Evolutionary conservation across 116 monocot species (phyloP), one percentile per base, ranked within the genome.

Genomic region (Zostera marina): DNA sequence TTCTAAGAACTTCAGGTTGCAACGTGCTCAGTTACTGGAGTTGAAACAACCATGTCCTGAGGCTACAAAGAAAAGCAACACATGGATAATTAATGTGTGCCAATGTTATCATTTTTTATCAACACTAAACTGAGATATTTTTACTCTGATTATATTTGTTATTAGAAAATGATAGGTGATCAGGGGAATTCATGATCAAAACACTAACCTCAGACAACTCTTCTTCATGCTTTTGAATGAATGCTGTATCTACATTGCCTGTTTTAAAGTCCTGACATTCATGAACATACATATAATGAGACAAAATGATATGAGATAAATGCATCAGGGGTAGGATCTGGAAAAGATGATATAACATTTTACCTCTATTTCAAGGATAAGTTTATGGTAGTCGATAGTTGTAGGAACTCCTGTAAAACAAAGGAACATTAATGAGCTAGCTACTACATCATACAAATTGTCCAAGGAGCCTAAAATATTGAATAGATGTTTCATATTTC

Each of bases 331-430:
- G 15, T 19, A 44, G 15, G 13, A 11, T 14, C 43, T 22, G 39
- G 22, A 15, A 19, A 61, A n/a, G 46, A 24, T 16, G 47, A 17
- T 17, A 41, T 61, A 47, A 3, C 44, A 22, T 11, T 20, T 40
- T 22, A 92, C 92, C 87, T 92, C 83, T 43, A 92, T 54, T 59
- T 87, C 83, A 17, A 92, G 84, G 65, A 92, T 92, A 61, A 87
- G 76, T 70, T 92, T 92, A 64, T 92, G 92, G 73, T 92, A 92
- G 12, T 92, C 92, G 65, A 92, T 92, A 59, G 92, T 92, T 42
- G 92, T 92, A 47, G 92, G 92, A 45, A 92, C 67, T 68, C 92
- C 92, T 92, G 87, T 41, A 39, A 62, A 70, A 60, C 20, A 39
- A 65, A 62, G 40, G 39, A 22, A 22, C 11, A 65, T 11, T 11